Evolutionary conservation across 441 rosid species (phyloP).

Genomic region (Erodium trifolium): DNA sequence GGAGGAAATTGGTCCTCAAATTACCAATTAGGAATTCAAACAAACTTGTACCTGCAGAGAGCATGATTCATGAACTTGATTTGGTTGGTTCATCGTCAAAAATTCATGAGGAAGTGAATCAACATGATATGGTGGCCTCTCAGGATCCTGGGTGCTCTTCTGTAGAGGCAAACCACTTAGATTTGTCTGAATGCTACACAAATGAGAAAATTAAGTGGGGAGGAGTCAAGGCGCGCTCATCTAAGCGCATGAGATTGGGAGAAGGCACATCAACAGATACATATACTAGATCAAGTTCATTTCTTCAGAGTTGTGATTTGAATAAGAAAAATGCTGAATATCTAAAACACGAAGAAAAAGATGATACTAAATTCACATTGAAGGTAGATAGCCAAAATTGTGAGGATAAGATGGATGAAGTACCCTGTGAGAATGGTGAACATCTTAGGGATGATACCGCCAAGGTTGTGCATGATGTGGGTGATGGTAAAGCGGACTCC

Average conservation of each 20-base stretch:
- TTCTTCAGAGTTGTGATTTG: constrained; percentile 22
- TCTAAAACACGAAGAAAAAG: constrained; percentile 26
- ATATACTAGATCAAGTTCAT: constrained; percentile 23
- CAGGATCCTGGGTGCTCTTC: constrained; percentile 26
- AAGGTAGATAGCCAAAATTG: constrained; percentile 22
- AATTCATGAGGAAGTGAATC: constrained; percentile 28
- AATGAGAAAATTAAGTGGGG: constrained; percentile 80
- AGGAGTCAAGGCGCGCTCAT: constrained; percentile 68
- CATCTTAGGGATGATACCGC: constrained; percentile 18
- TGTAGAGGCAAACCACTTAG: constrained; percentile 27
- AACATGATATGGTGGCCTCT: constrained; percentile 22
- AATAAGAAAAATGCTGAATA: constrained; percentile 28
- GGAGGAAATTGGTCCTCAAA: constrained; percentile 64
- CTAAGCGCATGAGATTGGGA: constrained; percentile 57
- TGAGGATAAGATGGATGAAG: constrained; percentile 24
- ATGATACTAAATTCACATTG: constrained; percentile 23
- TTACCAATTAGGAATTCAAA: constrained; percentile 56
- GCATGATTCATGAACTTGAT: constrained; percentile 22
- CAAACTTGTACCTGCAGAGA: constrained; percentile 34
- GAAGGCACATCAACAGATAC: constrained; percentile 37
- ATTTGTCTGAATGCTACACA: constrained; percentile 37
- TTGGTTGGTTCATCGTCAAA: constrained; percentile 42
- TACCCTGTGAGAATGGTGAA: constrained; percentile 19
- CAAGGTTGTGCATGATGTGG: constrained; percentile 27
- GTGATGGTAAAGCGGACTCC: constrained; percentile 29